Conservation (phyloP, 2,329 filamentous ascomycete genomes). For the Chaetothyriales sp. region DNA sequence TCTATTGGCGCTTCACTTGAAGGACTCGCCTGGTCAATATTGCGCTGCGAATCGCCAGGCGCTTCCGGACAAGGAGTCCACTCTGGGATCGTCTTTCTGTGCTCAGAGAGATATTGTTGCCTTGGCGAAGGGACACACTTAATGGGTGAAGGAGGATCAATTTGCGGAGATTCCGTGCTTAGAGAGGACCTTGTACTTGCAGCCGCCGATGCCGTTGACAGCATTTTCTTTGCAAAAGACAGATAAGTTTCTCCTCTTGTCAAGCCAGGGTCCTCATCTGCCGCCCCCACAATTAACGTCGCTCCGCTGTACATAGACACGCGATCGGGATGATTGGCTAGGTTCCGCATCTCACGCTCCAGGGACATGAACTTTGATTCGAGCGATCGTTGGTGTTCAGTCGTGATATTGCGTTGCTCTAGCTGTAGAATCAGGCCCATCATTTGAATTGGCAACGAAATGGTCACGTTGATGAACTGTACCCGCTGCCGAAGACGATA, state of each 20-base stretch:
- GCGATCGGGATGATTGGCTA: constrained; percentile 1
- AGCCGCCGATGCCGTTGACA: constrained; percentile 14
- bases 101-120: not conserved
- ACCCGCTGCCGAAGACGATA: constrained; percentile 15
- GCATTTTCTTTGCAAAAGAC: constrained; percentile 13
- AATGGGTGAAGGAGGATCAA: constrained; percentile 4
- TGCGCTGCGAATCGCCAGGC: not conserved
- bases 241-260: constrained; percentile 12
- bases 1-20: not conserved
- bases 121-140: not conserved
- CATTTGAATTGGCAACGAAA: constrained; percentile 17
- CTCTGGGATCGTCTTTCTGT: not conserved
- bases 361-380: constrained; percentile 7
- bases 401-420: constrained; percentile 12
- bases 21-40: not conserved
- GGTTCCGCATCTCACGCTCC: constrained; percentile 6
- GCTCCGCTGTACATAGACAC: not conserved
- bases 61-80: not conserved
- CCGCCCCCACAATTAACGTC: not conserved
- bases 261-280: not conserved
- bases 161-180: constrained; percentile 10
- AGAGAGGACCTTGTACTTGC: constrained; percentile 13
- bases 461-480: constrained; percentile 12
- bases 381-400: constrained; percentile 8
- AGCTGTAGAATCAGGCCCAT: constrained; percentile 16